Base-by-base conservation (phyloP, 495 filamentous ascomycete species). In the Lineolata rhizophorae region DNA sequence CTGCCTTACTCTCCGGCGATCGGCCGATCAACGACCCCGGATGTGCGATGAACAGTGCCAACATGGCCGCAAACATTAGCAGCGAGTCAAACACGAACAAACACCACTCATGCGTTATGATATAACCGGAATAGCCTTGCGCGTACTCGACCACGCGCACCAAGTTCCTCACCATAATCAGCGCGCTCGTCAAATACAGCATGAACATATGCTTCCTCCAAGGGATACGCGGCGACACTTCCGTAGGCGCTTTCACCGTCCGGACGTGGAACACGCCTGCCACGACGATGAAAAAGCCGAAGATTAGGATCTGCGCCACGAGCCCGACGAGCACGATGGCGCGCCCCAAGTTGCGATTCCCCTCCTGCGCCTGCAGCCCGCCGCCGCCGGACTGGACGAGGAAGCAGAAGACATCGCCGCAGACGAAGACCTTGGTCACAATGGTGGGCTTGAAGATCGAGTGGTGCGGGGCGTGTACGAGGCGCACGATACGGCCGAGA, bases 181-280 rank as follows among this genome's bases (percentile, higher is more conserved):
- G 30, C 13, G 15, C 9, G 30, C 18, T 33, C 15, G 30, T 25
- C 9, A 18, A 12, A 18, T 33, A 33, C 8, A 33, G 19, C 6
- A 24, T 18, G 18, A 8, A 9, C 28, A 30, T 30, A 31, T 64
- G 53, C 18, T 51, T 52, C 35, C 46, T 38, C 73, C 72, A 79
- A 0, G 50, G 46, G 8, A 55, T 30, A 0, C 16, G 8, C 6
- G 12, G 15, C 4, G 44, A 25, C 18, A 15, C 38, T 29, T 18
- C 40, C 25, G 18, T 46, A 19, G 43, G 44, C 18, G 24, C 25
- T 5, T 37, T 20, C 5, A 32, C 28, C n/a, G 56, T 48, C 1
- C 60, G 53, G 5, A 42, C 27, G 30, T 64, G 51, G 32, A 55
- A 60, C 6, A 58, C 25, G 9, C 50, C n/a, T 0, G 49, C 51